phyloP scores from a whole-genome alignment of 2,329 filamentous ascomycete genomes.

The Hypoxylon sp. region DNA sequence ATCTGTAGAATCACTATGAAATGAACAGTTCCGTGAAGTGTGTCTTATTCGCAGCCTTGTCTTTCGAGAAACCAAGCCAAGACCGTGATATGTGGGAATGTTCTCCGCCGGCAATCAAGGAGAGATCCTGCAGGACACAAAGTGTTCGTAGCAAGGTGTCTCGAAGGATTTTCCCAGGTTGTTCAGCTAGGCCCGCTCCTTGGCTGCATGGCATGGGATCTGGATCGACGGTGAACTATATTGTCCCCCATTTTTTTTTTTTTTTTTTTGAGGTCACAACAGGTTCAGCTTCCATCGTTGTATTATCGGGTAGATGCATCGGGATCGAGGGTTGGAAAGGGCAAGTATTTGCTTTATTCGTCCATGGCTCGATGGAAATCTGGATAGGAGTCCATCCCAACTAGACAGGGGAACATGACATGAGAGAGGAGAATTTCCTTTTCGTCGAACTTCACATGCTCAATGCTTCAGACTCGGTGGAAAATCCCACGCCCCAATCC shows the following conservation, averaged over 20 bases:
- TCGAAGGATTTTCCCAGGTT: slow-evolving; percentile 26
- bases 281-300: slow-evolving; percentile 26
- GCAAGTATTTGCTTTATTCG: slow-evolving; percentile 3
- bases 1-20: slow-evolving; percentile 21
- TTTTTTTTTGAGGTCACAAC: neutral
- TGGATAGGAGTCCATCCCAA: slow-evolving; percentile 14
- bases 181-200: slow-evolving; percentile 22
- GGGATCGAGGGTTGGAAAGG: slow-evolving; percentile 9
- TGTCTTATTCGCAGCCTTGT: slow-evolving; percentile 23
- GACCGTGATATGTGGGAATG: slow-evolving; percentile 20
- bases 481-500: slow-evolving; percentile 29
- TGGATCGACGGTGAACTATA: slow-evolving; percentile 33
- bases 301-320: slow-evolving; percentile 29
- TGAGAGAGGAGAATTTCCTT: neutral
- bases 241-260: neutral
- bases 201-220: slow-evolving; percentile 40
- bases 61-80: slow-evolving; percentile 15
- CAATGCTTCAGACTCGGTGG: slow-evolving; percentile 36
- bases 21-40: slow-evolving; percentile 21
- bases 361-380: slow-evolving; percentile 4
- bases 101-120: slow-evolving; percentile 30
- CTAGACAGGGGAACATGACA: neutral
- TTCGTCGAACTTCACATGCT: slow-evolving; percentile 41
- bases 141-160: slow-evolving; percentile 26
- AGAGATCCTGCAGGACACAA: slow-evolving; percentile 32